Base-by-base conservation (phyloP, 179 eudicot species). In the Pouteria campechiana region DNA sequence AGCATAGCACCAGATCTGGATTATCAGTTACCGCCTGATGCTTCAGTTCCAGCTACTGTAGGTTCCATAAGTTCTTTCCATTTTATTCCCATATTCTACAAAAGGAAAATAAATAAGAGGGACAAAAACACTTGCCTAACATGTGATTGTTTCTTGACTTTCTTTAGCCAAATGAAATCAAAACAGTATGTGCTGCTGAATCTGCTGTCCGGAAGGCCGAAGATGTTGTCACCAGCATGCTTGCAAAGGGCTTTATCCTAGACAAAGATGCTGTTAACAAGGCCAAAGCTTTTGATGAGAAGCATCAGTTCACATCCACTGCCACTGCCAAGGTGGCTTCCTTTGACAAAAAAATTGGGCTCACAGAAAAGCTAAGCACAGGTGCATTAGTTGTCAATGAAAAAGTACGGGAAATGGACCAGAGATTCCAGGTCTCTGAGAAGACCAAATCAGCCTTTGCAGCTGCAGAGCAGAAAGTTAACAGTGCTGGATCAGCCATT, bases 191-290 rank as follows among this genome's bases (percentile, higher is more conserved):
- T 7, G 51, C 46, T 12, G 58, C 37, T 17, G 81, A 57, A 17
- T 64, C 80, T 16, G 79, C 78, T 28, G 78, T 75, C 39, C 76
- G 70, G 41, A 88, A 75, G 61, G 92, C 97, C 2, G 87, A 88
- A 58, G 94, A 88, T 49, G 87, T 84, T 9, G 94, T 84, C 3
- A 80, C 74, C 37, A 53, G 75, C 58, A 88, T 88, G 94, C 43
- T 84, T 45, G 97, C 97, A 43, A 88, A 67, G 60, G 97, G 97
- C 25, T 88, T 80, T 50, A 71, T 75, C 35, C 49, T 88, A 49
- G 94, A 94, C 30, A 88, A 88, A 60, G 94, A 80, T 38, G 81
- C 92, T 9, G 41, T 78, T 0, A 65, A 65, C 60, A 62, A 73
- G 60, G 97, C 97, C 2, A 84, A 78, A 72, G 42, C 78, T 23